Evolutionary conservation across 495 filamentous ascomycete genomes (phyloP).

Genomic region (Hypomontagnella submonticulosa): DNA sequence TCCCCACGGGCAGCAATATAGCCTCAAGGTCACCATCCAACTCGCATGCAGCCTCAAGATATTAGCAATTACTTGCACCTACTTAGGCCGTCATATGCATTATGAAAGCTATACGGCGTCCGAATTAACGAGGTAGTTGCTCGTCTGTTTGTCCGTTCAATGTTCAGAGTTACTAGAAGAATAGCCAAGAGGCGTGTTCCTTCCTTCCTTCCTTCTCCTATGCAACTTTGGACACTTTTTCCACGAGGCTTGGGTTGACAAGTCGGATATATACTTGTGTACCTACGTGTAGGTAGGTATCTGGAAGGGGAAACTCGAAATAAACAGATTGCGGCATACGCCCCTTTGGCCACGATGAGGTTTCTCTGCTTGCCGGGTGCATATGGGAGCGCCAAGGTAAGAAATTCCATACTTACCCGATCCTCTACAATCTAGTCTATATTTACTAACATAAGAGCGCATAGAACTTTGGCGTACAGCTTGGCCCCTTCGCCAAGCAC

Average conservation of each 20-base stretch:
- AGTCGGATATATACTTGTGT: neutral
- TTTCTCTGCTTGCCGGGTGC: conserved; percentile 53
- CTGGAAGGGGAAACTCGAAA: conserved; percentile 3
- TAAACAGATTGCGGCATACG: neutral
- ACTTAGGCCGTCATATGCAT: conserved; percentile 20
- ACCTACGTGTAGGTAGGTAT: no score
- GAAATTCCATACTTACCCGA: conserved; percentile 4
- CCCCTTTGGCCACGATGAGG: conserved; percentile 37
- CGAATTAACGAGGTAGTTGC: conserved; percentile 11
- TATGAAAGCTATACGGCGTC: conserved; percentile 8
- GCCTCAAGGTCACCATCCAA: conserved; percentile 8
- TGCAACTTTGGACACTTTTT: neutral
- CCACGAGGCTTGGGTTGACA: conserved; percentile 6
- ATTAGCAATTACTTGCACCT: neutral
- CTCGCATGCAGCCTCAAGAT: neutral
- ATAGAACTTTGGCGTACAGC: conserved; percentile 65
- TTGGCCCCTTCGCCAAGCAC: conserved; percentile 62
- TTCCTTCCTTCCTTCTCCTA: neutral
- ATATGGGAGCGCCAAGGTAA: conserved; percentile 56
- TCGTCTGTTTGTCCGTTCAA: conserved; percentile 4
- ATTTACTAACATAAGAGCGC: neutral
- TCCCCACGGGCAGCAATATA: conserved; percentile 25
- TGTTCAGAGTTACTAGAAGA: conserved; percentile 15
- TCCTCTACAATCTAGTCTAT: neutral
- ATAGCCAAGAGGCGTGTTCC: conserved; percentile 7